Evolutionary conservation across 2,329 filamentous ascomycete genomes (phyloP), one percentile per base, ranked within the genome.

Genomic region (Orbilia javanica): DNA sequence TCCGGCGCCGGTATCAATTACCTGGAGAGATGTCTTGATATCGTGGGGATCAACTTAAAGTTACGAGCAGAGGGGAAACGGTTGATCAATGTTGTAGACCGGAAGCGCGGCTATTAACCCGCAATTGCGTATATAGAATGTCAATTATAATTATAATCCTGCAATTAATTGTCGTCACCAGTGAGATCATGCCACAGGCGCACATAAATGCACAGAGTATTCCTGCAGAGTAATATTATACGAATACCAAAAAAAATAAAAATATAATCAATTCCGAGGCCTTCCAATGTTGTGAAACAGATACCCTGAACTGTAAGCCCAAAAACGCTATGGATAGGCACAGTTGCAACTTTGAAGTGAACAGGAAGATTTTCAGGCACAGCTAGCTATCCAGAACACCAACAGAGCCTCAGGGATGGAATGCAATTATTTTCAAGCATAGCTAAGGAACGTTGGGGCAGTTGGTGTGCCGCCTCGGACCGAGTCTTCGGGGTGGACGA

Each of bases 31-130:
- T 86, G 86, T 39, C 86, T 91, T 79, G 86, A 88, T 82, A 86
- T 92, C 29, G 82, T 91, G 67, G 85, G 85, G 75, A 83, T 86
- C 80, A 92, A 92, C 84, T 80, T 92, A 79, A 85, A 84, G 70
- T 83, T 87, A 80, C 80, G 87, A 81, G 85, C 86, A 81, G 86
- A 84, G 73, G 89, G 89, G 2, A 85, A 87, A 82, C 82, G 82
- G 67, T 83, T 91, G 83, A 85, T 91, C 44, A 92, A 92, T 84
- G 84, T 87, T 46, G 90, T 91, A 71, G 85, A 88, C 82, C 84
- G 88, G 82, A 85, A 86, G 80, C 88, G 86, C 82, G 90, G 89
- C 4, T 92, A 92, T 25, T 42, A 60, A 18, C 29, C 8, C 8
- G n/a, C 4, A 36, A 57, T 44, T 20, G 11, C n/a, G 42, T 44